A percentile compares a stretch with the other conserved stretches of the same genome.
These are phyloP conservation scores for Tulasnella sp. DNA, from an alignment of 768 basidiomycete genomes.

Conservation along the genomic window DNA sequence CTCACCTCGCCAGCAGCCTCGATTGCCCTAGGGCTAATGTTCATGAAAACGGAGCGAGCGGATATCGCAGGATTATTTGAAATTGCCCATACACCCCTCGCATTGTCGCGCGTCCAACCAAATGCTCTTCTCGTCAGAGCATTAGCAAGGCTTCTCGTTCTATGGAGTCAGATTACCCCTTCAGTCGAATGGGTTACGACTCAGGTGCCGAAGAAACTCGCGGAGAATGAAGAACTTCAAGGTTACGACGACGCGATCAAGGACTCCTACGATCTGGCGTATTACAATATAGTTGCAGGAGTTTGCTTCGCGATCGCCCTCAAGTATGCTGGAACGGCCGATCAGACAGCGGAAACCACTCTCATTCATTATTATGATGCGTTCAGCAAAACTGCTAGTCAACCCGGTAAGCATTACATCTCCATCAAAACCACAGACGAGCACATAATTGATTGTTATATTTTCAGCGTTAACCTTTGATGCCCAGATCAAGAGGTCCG, in stretches of 20 bases:
- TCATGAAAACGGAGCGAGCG: constrained; percentile 72
- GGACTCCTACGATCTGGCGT: constrained; percentile 79
- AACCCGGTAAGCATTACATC: constrained; percentile 18
- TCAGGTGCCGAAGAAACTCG: constrained; percentile 61
- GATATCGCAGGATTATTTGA: constrained; percentile 84
- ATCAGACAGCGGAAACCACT: constrained; percentile 80
- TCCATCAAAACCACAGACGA: constrained; percentile 4
- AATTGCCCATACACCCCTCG: constrained; percentile 75
- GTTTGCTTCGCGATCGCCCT: constrained; percentile 88
- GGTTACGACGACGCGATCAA: constrained; percentile 42
- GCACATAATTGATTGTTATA: background rate
- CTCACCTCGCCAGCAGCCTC: constrained; percentile 90
- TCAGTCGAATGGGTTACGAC: constrained; percentile 66
- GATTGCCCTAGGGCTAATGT: constrained; percentile 89
- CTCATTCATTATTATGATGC: constrained; percentile 78
- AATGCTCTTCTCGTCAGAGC: constrained; percentile 81
- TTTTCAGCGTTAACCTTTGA: constrained; percentile 70
- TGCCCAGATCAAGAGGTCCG: constrained; percentile 80
- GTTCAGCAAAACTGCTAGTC: constrained; percentile 47
- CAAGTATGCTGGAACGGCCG: constrained; percentile 91
- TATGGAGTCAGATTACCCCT: constrained; percentile 77
- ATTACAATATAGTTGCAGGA: constrained; percentile 86
- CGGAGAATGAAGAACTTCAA: constrained; percentile 38
- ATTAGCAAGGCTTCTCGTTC: constrained; percentile 70
- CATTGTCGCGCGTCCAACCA: constrained; percentile 81